A percentile compares a stretch with the other conserved stretches of the same genome.
Conservation (phyloP, 2,329 filamentous ascomycete genomes). For the Knufia fluminis region DNA sequence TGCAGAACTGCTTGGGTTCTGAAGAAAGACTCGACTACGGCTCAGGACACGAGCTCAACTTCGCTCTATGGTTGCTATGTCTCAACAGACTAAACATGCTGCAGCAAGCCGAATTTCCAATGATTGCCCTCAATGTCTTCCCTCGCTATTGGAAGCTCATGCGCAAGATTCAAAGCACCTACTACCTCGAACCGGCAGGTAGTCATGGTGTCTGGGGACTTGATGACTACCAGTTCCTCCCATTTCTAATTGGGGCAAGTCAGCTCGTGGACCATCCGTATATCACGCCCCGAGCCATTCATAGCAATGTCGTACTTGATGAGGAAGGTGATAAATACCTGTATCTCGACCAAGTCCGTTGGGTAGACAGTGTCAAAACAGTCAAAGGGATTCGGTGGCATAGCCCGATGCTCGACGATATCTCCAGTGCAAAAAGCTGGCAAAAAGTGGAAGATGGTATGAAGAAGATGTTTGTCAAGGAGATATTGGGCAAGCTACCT, state of each 20-base stretch:
- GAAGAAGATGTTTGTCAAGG: slow-evolving; percentile 91
- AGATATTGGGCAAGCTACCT: slow-evolving; percentile 85
- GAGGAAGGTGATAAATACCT: slow-evolving; percentile 76
- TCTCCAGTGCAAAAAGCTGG: slow-evolving; percentile 83
- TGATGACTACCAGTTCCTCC: slow-evolving; percentile 94
- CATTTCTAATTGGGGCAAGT: slow-evolving; percentile 87
- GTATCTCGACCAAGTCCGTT: slow-evolving; percentile 85
- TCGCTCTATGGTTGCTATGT: slow-evolving; percentile 92
- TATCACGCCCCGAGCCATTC: slow-evolving; percentile 70
- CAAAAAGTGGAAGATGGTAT: slow-evolving; percentile 87
- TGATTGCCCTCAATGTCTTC: slow-evolving; percentile 70
- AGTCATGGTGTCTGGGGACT: slow-evolving; percentile 97
- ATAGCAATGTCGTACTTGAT: slow-evolving; percentile 78
- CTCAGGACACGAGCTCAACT: slow-evolving; percentile 94
- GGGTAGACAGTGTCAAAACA: slow-evolving; percentile 94
- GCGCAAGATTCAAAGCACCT: slow-evolving; percentile 78
- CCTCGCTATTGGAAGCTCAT: slow-evolving; percentile 74
- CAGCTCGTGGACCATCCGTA: slow-evolving; percentile 79
- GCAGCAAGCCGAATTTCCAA: slow-evolving; percentile 55
- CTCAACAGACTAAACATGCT: slow-evolving; percentile 70
- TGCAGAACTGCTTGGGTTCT: slow-evolving; percentile 78
- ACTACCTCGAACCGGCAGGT: slow-evolving; percentile 93
- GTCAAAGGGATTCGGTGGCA: slow-evolving; percentile 94
- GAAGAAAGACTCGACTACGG: slow-evolving; percentile 86
- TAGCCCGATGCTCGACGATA: slow-evolving; percentile 96